These are phyloP conservation scores for Phytopythium montanum DNA, from an alignment of 352 stramenopile genomes.

Conservation along the genomic window DNA sequence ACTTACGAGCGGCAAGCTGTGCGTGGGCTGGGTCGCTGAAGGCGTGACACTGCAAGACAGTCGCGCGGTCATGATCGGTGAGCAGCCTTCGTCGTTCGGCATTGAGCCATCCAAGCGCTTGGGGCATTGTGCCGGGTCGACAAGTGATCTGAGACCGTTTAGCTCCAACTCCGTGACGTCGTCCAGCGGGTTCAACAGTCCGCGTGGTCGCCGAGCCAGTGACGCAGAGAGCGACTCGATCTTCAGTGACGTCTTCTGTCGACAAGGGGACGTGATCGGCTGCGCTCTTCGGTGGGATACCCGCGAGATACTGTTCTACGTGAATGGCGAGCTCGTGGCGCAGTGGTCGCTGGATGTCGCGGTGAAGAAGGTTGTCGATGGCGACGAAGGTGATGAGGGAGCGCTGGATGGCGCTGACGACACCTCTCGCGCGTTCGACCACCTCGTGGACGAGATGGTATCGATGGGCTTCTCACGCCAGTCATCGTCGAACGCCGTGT, in stretches of 20 bases:
- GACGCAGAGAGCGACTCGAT: conserved; percentile 15
- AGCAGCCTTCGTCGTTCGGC: conserved; percentile 31
- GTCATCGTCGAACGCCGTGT: conserved; percentile 32
- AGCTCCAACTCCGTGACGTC: background rate
- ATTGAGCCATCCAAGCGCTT: conserved; percentile 39
- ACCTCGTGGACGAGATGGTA: conserved; percentile 45
- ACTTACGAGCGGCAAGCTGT: conserved; percentile 45
- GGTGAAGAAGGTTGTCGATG: background rate
- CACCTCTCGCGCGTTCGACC: conserved; percentile 29
- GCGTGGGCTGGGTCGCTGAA: conserved; percentile 46
- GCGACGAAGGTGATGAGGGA: background rate
- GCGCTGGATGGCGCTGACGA: background rate
- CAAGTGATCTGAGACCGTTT: conserved; percentile 17
- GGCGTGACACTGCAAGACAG: conserved; percentile 4
- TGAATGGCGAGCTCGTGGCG: conserved; percentile 50
- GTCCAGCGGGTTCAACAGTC: conserved; percentile 26
- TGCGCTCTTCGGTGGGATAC: conserved; percentile 32
- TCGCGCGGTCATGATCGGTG: conserved; percentile 33
- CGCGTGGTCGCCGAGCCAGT: conserved; percentile 22
- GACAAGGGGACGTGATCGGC: conserved; percentile 51
- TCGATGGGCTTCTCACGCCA: conserved; percentile 43
- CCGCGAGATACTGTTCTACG: conserved; percentile 43
- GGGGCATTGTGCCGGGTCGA: conserved; percentile 23
- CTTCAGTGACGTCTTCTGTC: conserved; percentile 44
- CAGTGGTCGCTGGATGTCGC: background rate